Evolutionary conservation across 2,329 filamentous ascomycete genomes (phyloP).

Genomic region (Didymosphaeria variabile): DNA sequence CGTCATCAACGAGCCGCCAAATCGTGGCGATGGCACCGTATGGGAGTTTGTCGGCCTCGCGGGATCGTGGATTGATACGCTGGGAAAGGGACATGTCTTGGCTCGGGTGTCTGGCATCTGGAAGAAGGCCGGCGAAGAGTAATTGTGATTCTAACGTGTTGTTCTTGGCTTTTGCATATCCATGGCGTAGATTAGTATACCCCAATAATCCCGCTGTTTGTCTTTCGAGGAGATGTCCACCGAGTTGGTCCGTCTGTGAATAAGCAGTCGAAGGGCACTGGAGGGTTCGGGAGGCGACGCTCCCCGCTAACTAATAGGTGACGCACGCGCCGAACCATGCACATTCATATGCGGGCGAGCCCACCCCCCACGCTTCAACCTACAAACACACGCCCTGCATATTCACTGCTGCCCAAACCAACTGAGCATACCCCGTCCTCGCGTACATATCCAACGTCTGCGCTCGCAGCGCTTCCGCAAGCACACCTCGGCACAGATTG

Average conservation of each 20-base stretch:
- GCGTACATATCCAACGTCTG: background rate
- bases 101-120: constrained; percentile 37
- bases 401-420: background rate
- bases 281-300: background rate
- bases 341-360: no score
- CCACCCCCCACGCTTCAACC: background rate
- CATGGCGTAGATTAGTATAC: background rate
- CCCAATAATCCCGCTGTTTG: background rate
- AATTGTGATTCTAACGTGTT: background rate
- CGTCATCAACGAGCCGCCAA: constrained; percentile 33
- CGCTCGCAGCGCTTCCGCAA: background rate
- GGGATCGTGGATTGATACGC: constrained; percentile 31
- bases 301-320: background rate
- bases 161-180: background rate
- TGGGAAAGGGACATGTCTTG: constrained; percentile 31
- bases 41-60: constrained; percentile 39
- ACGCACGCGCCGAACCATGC: background rate
- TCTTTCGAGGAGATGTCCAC: background rate
- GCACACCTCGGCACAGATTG: background rate
- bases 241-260: background rate
- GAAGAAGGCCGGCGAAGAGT: constrained; percentile 31
- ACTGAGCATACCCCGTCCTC: background rate
- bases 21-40: constrained; percentile 34
- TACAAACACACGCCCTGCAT: background rate
- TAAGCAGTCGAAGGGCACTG: background rate